phyloP scores from a whole-genome alignment of 768 basidiomycete genomes.

The Dioszegia aurantiaca region DNA sequence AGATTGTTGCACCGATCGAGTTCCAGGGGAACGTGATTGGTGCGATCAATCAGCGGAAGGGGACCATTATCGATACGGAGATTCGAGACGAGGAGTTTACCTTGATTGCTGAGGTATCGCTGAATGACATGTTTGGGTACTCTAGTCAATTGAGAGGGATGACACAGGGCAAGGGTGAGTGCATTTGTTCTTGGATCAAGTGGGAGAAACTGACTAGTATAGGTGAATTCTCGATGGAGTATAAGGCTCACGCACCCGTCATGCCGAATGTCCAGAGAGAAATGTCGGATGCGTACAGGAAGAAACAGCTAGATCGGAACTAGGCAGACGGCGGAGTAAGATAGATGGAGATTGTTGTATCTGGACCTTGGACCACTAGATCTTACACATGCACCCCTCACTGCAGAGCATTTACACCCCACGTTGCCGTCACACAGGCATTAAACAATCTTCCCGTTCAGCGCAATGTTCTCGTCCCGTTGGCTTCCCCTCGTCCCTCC shows the following conservation, averaged over 20 bases:
- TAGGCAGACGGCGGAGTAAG: constrained; percentile 1
- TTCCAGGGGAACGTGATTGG: constrained; percentile 95
- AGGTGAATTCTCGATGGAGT: constrained; percentile 59
- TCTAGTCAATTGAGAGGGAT: constrained; percentile 86
- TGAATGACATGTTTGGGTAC: constrained; percentile 99
- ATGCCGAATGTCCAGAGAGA: constrained; percentile 82
- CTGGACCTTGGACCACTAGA: not conserved
- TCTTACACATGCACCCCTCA: constrained; percentile 2
- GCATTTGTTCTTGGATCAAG: constrained; percentile 56
- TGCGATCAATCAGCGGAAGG: constrained; percentile 83
- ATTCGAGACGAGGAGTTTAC: constrained; percentile 97
- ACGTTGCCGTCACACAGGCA: not conserved
- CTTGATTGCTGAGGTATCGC: constrained; percentile 78
- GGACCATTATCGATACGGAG: constrained; percentile 92
- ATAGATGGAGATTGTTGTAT: not conserved
- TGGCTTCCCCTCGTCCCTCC: not conserved
- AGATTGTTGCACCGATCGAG: constrained; percentile 90
- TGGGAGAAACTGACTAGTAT: constrained; percentile 1
- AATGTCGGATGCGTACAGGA: constrained; percentile 79
- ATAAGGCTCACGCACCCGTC: constrained; percentile 78
- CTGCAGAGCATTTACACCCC: not conserved
- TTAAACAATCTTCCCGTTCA: not conserved
- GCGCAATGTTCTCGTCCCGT: no score
- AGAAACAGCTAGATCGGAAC: constrained; percentile 51
- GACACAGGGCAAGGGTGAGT: constrained; percentile 95